Evolutionary conservation across 495 filamentous ascomycete genomes (phyloP).

Genomic region (Pseudoneurospora amorphoporcata): DNA sequence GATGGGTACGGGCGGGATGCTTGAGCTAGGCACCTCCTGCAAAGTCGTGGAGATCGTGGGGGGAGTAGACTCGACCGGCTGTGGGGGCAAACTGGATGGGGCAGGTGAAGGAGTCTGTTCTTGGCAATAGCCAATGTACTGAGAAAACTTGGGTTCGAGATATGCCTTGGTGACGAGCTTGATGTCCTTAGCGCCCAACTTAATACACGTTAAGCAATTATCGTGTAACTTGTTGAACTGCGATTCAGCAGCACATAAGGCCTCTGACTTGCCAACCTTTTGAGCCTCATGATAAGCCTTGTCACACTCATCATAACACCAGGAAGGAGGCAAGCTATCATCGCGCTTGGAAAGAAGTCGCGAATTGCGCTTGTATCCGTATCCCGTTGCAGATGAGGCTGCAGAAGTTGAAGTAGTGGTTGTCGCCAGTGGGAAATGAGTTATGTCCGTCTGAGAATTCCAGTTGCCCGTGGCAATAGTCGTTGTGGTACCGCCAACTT

Average conservation of each 20-base stretch:
- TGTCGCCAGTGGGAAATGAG: constrained; percentile 5
- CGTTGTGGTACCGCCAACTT: constrained; percentile 14
- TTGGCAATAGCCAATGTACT: constrained; percentile 27
- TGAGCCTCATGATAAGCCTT: constrained; percentile 39
- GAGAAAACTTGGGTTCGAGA: constrained; percentile 9
- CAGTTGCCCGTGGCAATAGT: constrained; percentile 37
- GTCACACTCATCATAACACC: constrained; percentile 47
- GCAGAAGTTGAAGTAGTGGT: constrained; percentile 1
- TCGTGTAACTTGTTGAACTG: constrained; percentile 27
- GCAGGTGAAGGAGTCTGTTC: background rate
- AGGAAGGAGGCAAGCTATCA: constrained; percentile 18
- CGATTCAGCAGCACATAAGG: constrained; percentile 35
- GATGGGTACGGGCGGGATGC: constrained; percentile 11
- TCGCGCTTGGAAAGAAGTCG: constrained; percentile 24
- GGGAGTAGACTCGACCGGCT: constrained; percentile 12
- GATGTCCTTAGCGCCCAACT: constrained; percentile 3
- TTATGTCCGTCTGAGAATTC: constrained; percentile 32
- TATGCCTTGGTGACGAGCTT: constrained; percentile 12
- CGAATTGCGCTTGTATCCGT: background rate
- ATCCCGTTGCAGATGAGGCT: background rate
- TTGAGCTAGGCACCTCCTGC: constrained; percentile 17
- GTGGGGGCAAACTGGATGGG: background rate
- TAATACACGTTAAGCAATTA: constrained; percentile 34
- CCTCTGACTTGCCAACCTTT: constrained; percentile 30
- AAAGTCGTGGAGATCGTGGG: constrained; percentile 10